Evolutionary conservation across 129 eudicot genomes (phyloP).

Genomic region (Flaveria robusta): DNA sequence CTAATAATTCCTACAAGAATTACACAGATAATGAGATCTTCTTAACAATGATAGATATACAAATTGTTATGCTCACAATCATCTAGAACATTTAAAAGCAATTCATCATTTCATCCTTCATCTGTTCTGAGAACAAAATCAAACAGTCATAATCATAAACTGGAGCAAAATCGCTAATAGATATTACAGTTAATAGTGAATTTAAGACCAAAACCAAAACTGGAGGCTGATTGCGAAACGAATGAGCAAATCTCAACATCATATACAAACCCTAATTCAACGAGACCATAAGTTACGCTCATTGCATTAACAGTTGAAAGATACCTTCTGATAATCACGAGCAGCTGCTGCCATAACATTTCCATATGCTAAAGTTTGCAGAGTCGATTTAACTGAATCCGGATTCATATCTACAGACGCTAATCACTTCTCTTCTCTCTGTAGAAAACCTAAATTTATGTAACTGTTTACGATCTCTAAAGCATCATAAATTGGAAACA

Average conservation of each 20-base stretch:
- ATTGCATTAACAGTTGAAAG: background rate
- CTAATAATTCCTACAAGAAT: slow-evolving; percentile 62
- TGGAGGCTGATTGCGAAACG: too few relatives aligned
- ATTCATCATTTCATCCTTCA: background rate
- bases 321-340: slow-evolving; percentile 88
- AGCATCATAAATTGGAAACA: background rate
- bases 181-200: background rate
- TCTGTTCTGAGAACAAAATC: slow-evolving; percentile 6
- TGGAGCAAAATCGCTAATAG: background rate
- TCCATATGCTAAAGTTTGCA: slow-evolving; percentile 51
- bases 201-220: background rate
- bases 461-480: slow-evolving; percentile 5
- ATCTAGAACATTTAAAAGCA: background rate
- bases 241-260: background rate
- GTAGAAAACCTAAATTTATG: slow-evolving; percentile 6
- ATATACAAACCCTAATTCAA: background rate
- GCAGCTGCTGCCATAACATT: slow-evolving; percentile 95
- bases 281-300: background rate
- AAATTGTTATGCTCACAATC: background rate
- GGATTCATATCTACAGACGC: slow-evolving; percentile 61
- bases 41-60: too few relatives aligned
- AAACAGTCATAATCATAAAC: background rate
- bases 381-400: slow-evolving; percentile 84
- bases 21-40: background rate
- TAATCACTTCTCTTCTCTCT: slow-evolving; percentile 3